Evolutionary conservation across 768 basidiomycete genomes (phyloP), one percentile per base, ranked within the genome.

Genomic region (Clathrus columnatus): DNA sequence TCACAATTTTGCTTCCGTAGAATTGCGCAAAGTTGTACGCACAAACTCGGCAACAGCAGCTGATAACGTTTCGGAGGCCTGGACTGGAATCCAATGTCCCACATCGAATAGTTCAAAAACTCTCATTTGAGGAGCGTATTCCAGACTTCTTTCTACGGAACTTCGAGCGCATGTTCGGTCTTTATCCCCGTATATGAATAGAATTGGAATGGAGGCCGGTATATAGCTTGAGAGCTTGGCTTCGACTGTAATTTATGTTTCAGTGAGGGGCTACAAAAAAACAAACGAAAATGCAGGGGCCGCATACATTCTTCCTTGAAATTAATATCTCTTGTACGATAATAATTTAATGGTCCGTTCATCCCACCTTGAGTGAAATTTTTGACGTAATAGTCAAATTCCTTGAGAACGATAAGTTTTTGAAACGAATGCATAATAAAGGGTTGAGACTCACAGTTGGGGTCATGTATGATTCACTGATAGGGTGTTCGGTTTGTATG

Each of bases 331-430:
- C 71, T 65, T 1, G 84, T 87, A 28, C 86, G 78, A 60, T 89
- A 90, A 64, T 87, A 91, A 56, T 84, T 85, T n/a, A 88, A 66
- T 2, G 87, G 85, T 1, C 85, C 86, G 18, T 73, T 72, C 80
- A 91, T 81, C 21, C 71, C 71, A 17, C 77, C 77, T 51, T 74
- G 70, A 23, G 67, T 59, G 18, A 80, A 73, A 54, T 76, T 68
- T 4, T 72, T 64, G 16, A 72, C 21, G 61, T 85, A 82, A 57
- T 77, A 77, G 20, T 74, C 64, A 17, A 79, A 66, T 62, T 87
- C 85, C 83, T 85, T 61, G 18, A 42, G 60, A 18, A 56, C 18
- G 48, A 48, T n/a, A 54, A 8, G 21, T 51, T 61, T 14, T 64
- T 32, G 14, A 23, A 20, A 58, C n/a, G 59, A 44, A 23, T 50